Conservation (phyloP, 441 rosid genomes). For the Corymbia citriodora region DNA sequence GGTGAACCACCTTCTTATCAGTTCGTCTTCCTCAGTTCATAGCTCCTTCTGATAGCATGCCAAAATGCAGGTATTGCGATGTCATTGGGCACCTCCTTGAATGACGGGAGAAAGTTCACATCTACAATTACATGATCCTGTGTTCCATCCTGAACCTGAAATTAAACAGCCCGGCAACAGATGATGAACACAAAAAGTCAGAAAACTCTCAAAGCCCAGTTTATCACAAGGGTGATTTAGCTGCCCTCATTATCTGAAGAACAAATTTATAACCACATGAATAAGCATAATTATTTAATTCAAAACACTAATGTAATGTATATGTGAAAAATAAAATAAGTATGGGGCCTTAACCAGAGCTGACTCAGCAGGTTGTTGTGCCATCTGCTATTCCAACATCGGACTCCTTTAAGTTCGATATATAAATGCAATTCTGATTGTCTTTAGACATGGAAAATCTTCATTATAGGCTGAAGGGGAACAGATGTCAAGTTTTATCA, state of each 20-base stretch:
- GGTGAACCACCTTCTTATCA: background rate
- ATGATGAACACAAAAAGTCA: background rate
- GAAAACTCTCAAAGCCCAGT: background rate
- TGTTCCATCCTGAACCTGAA: conserved; percentile 71
- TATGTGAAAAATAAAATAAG: background rate
- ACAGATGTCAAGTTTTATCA: background rate
- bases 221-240: background rate
- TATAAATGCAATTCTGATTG: background rate
- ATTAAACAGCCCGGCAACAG: background rate
- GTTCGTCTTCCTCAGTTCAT: conserved; percentile 15
- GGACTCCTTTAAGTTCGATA: background rate
- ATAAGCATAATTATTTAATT: background rate
- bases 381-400: background rate
- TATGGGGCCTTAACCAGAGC: background rate
- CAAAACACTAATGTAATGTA: background rate
- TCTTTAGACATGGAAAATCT: background rate
- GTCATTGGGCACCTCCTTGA: conserved; percentile 76
- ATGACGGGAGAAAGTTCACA: conserved; percentile 86
- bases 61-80: conserved; percentile 78
- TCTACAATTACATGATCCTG: conserved; percentile 82
- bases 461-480: background rate
- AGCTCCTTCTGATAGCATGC: conserved; percentile 60
- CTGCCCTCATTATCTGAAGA: background rate
- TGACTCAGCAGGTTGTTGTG: background rate
- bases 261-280: background rate